A percentile compares a stretch with the other conserved stretches of the same genome.
phyloP scores from a whole-genome alignment of 345 rosid genomes.

The Odontarrhena argentea region DNA sequence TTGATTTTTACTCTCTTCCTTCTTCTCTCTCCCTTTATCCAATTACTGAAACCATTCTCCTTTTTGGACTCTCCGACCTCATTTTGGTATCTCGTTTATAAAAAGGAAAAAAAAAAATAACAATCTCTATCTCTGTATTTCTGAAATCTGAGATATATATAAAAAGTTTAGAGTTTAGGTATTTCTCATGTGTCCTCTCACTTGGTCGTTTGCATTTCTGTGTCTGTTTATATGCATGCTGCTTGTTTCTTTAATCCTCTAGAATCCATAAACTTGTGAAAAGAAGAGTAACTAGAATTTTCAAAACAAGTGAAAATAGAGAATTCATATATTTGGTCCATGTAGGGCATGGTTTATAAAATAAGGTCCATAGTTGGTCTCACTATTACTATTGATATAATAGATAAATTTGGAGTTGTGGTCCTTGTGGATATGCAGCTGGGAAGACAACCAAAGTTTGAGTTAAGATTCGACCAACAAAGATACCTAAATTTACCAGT shows the following conservation, averaged over 20 bases:
- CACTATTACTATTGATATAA: neutral
- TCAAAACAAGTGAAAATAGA: neutral
- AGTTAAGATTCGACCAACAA: neutral
- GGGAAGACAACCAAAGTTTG: neutral
- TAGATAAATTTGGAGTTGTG: neutral
- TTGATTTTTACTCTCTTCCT: conserved; percentile 8
- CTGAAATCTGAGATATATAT: conserved; percentile 1
- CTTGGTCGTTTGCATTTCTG: conserved; percentile 4
- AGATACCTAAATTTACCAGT: neutral
- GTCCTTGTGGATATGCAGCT: neutral
- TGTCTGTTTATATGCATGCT: neutral
- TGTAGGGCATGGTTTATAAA: neutral
- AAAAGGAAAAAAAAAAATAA: neutral
- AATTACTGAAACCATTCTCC: conserved; percentile 12
- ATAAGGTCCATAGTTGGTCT: conserved; percentile 6
- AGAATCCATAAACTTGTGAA: neutral
- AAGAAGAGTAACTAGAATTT: neutral
- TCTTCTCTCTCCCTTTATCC: neutral
- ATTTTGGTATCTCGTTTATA: conserved; percentile 8
- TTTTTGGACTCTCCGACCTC: conserved; percentile 17
- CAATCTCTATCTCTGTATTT: conserved; percentile 10
- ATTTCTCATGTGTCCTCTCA: conserved; percentile 16
- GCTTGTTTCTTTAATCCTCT: neutral
- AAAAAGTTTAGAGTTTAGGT: conserved; percentile 28
- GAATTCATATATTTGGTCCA: neutral